phyloP scores from a whole-genome alignment of 1,139 yeast genomes.

The Blastobotrys elegans region DNA sequence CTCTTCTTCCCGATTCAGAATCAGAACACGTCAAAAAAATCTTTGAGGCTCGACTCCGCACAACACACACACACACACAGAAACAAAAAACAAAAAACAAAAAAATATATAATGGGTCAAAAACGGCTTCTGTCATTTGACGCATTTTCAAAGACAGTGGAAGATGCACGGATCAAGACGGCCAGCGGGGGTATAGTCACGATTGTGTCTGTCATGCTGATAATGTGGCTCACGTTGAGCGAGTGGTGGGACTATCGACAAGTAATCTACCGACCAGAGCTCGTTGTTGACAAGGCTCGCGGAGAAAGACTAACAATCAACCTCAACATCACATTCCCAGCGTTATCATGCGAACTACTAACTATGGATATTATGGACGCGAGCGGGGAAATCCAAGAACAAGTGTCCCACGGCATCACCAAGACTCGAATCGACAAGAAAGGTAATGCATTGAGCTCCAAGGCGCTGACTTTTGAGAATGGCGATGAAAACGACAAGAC shows the following conservation, averaged over 20 bases:
- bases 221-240: conserved; percentile 57
- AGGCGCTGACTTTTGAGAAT: conserved; percentile 32
- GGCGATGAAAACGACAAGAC: conserved; percentile 25
- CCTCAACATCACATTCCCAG: conserved; percentile 75
- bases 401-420: conserved; percentile 66
- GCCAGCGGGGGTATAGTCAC: conserved; percentile 89
- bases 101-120: background rate
- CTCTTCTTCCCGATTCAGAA: too few relatives aligned
- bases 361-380: conserved; percentile 73
- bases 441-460: conserved; percentile 42
- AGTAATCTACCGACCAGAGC: conserved; percentile 67
- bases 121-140: conserved; percentile 61
- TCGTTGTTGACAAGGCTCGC: conserved; percentile 84
- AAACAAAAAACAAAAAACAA: background rate
- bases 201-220: conserved; percentile 57
- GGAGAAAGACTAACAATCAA: conserved; percentile 71
- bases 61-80: background rate
- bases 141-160: conserved; percentile 91
- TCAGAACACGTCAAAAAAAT: background rate
- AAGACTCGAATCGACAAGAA: conserved; percentile 55
- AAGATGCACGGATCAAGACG: conserved; percentile 85
- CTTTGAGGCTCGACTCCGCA: background rate
- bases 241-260: conserved; percentile 74
- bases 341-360: conserved; percentile 69
- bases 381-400: conserved; percentile 77